A percentile compares a stretch with the other conserved stretches of the same genome.
These are phyloP conservation scores for Mortierella antarctica DNA, from an alignment of 192 early-diverging fungal species.

Conservation along the genomic window DNA sequence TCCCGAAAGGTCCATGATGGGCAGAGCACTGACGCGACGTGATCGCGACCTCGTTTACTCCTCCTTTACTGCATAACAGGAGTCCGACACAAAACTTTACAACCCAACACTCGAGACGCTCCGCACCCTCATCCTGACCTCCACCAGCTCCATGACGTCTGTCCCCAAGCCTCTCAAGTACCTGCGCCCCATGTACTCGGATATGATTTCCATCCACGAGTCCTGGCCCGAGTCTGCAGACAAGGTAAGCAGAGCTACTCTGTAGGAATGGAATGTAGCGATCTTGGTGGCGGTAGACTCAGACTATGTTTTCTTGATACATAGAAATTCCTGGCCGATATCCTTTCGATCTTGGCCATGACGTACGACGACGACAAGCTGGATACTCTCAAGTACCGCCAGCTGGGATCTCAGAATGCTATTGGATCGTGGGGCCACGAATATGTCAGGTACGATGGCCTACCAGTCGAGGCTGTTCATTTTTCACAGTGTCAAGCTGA, in stretches of 20 bases:
- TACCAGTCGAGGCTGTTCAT: not conserved
- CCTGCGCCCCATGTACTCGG: conserved; percentile 85
- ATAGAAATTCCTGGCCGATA: conserved; percentile 89
- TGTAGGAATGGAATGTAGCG: not conserved
- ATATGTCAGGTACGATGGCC: conserved; percentile 82
- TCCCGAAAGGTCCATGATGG: not conserved
- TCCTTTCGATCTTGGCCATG: conserved; percentile 97
- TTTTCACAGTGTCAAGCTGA: not conserved
- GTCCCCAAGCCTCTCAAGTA: conserved; percentile 99
- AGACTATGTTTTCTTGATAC: conserved; percentile 3
- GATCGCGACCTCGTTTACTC: conserved; percentile 1
- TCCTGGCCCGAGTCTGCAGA: conserved; percentile 79
- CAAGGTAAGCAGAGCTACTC: conserved; percentile 64
- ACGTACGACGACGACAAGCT: conserved; percentile 91
- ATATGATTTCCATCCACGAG: conserved; percentile 75
- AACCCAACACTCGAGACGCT: conserved; percentile 89
- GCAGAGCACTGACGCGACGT: conserved; percentile 7
- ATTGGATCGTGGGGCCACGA: conserved; percentile 98
- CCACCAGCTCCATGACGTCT: conserved; percentile 99
- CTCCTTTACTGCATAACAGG: conserved; percentile 43
- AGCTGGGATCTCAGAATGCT: conserved; percentile 80
- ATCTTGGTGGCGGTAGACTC: not conserved
- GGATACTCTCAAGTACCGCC: conserved; percentile 87
- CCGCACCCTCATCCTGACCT: conserved; percentile 90
- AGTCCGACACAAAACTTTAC: conserved; percentile 80